Base-by-base conservation (phyloP, 176 grass and related monocot genomes). In the Juncus inflexus region DNA sequence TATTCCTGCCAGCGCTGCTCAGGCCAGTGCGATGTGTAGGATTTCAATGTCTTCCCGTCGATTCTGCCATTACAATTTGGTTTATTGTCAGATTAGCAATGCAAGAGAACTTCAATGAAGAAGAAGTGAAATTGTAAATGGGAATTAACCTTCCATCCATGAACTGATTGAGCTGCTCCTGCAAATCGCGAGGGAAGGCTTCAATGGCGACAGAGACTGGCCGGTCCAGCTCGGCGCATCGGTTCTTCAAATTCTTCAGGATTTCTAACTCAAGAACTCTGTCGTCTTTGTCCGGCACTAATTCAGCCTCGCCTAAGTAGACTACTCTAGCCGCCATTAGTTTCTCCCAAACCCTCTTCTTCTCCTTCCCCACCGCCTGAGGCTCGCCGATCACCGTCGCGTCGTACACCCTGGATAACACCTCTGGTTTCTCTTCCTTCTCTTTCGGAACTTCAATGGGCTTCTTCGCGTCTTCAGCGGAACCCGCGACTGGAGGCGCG, bases 311-410 rank as follows among this genome's bases (percentile, higher is more conserved):
- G 5, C 88, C 94, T 36, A 97, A 80, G 75, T 97, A 97, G 62
- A 97, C 88, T 13, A 97, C 85, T 13, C 88, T 77, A 56, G 94
- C 94, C 9, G 62, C 80, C 88, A 97, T 86, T 63, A 97, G 72
- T 83, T 97, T 97, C 85, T 97, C 94, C 94, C 94, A 97, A 28
- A 97, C 85, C 80, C 77, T 86, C 35, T 14, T 65, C 68, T 79
- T 84, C 58, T 89, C 88, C 83, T 97, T 97, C 64, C 94, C 94
- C 61, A 97, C 74, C 11, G 94, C 88, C 77, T 89, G 74, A 3
- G 88, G 94, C 77, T 97, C 85, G 51, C 85, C 94, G 54, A 97
- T 97, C 66, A 89, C 94, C 40, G 94, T 91, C 42, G 94, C 85
- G 40, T 97, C 94, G 35, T 97, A 97, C 43, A 97, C 76, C 80